phyloP scores from a whole-genome alignment of 768 basidiomycete genomes.

The Mycena galericulata region DNA sequence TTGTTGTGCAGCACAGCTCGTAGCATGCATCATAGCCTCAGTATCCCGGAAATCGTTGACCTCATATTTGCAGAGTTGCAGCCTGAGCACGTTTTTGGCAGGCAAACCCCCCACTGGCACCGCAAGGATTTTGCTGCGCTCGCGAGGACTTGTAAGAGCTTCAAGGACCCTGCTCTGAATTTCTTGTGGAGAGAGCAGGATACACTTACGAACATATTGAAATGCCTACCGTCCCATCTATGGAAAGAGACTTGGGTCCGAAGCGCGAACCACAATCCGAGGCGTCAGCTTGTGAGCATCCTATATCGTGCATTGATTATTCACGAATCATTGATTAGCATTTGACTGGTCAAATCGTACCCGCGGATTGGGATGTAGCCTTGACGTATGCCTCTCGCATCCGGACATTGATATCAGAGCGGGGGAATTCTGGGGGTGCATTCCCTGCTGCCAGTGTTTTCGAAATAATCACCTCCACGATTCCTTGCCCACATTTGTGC shows the following conservation, averaged over 20 bases:
- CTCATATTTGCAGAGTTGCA: no score
- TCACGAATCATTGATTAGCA: background rate
- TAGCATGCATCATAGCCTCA: no score
- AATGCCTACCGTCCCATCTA: constrained; percentile 7
- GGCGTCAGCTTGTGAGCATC: background rate
- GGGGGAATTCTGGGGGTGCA: no score
- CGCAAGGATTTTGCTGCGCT: no score
- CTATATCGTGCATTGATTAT: background rate
- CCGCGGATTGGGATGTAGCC: background rate
- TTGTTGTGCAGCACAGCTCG: no score
- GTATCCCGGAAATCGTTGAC: no score
- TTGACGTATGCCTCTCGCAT: background rate
- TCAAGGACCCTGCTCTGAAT: constrained; percentile 2
- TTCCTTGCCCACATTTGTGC: background rate
- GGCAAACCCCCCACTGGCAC: no score
- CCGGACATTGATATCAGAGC: background rate
- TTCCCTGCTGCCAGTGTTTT: background rate
- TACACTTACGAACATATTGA: background rate
- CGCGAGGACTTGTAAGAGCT: no score
- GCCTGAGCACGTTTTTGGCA: no score
- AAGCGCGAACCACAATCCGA: background rate
- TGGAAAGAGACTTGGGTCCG: constrained; percentile 3
- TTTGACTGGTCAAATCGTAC: background rate
- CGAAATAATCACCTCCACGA: background rate
- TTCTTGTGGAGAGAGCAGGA: constrained; percentile 16